Conservation (phyloP, 2,329 filamentous ascomycete species). For the Macrophomina phaseolina region DNA sequence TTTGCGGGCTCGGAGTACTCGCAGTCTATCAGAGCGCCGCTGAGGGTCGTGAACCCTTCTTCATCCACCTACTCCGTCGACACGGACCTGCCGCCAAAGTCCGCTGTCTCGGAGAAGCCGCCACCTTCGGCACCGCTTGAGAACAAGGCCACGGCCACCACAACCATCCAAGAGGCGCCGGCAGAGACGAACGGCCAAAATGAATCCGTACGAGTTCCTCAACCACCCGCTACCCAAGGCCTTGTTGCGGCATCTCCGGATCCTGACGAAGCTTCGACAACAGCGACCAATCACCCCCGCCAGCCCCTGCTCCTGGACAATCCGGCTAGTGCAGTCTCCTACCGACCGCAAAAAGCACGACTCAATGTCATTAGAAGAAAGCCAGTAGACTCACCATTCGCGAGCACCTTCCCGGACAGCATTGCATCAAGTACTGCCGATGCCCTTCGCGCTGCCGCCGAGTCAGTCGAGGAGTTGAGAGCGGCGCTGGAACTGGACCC, state of each 20-base stretch:
- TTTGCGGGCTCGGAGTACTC: background rate
- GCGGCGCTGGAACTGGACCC: background rate
- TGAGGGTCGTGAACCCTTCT: background rate
- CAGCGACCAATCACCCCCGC: background rate
- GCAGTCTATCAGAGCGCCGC: background rate
- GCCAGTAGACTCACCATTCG: background rate
- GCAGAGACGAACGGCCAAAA: background rate
- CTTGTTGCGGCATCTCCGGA: background rate
- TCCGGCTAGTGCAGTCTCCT: background rate
- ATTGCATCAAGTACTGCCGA: background rate
- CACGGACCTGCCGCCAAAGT: background rate
- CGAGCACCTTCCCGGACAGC: background rate
- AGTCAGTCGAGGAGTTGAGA: constrained; percentile 8
- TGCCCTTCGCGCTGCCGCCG: background rate
- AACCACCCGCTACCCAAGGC: background rate
- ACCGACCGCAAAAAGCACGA: background rate
- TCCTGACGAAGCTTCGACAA: background rate
- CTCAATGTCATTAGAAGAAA: background rate
- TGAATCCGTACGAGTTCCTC: background rate
- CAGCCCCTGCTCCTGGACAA: background rate
- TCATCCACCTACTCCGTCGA: background rate
- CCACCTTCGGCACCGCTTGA: background rate
- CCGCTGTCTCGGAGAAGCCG: background rate
- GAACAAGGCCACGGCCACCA: background rate
- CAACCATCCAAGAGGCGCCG: background rate